phyloP scores from a whole-genome alignment of 2,329 filamentous ascomycete species.

The Fusarium sp. region DNA sequence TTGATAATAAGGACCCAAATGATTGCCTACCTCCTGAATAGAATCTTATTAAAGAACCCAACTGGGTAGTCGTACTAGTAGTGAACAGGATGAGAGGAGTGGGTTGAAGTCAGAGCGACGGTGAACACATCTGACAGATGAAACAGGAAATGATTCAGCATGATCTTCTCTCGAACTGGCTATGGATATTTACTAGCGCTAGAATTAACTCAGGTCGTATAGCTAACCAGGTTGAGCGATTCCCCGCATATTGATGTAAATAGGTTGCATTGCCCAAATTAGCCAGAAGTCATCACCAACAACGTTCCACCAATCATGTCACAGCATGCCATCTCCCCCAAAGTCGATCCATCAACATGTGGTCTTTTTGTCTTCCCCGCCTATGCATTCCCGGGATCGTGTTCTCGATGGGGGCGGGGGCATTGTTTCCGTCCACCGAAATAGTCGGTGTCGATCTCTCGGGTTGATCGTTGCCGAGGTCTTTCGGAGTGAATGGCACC shows the following conservation, averaged over 20 bases:
- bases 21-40: background rate
- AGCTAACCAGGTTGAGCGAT: background rate
- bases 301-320: background rate
- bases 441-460: background rate
- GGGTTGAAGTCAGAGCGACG: background rate
- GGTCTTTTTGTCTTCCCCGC: background rate
- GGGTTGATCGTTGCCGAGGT: constrained; percentile 9
- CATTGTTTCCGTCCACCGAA: constrained; percentile 16
- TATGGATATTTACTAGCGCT: background rate
- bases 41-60: background rate
- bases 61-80: background rate
- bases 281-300: background rate
- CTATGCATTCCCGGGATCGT: background rate
- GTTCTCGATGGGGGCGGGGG: constrained; percentile 5
- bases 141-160: background rate
- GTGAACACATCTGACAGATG: background rate
- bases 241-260: background rate
- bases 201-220: background rate
- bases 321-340: background rate
- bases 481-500: constrained; percentile 9
- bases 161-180: background rate
- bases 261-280: background rate
- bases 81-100: background rate
- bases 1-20: background rate
- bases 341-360: constrained; percentile 1